A percentile compares a stretch with the other conserved stretches of the same genome.
Conservation (phyloP, 345 rosid genomes). For the Eucalyptus melliodora region DNA sequence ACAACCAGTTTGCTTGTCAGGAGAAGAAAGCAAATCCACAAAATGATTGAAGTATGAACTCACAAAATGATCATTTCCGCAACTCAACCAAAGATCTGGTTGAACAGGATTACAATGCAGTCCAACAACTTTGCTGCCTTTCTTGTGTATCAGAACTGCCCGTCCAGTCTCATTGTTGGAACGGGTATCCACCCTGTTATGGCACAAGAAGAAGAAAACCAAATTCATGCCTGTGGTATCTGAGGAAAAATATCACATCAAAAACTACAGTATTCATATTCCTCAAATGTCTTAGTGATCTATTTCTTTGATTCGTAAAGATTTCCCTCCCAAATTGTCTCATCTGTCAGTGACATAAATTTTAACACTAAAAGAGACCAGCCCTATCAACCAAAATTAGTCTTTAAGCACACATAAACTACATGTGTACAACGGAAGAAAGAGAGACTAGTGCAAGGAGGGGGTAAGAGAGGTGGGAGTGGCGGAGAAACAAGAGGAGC, state of each 20-base stretch:
- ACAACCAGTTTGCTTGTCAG: background rate
- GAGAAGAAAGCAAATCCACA: background rate
- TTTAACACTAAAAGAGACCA: background rate
- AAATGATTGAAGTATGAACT: constrained; percentile 7
- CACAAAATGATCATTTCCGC: constrained; percentile 97
- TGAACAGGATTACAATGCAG: constrained; percentile 94
- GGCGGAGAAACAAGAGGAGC: background rate
- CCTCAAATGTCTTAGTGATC: background rate
- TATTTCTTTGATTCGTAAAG: background rate
- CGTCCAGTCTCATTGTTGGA: constrained; percentile 39
- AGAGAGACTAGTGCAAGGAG: background rate
- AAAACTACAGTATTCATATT: background rate
- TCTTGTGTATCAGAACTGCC: constrained; percentile 78
- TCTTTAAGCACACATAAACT: background rate
- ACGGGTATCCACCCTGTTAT: constrained; percentile 69
- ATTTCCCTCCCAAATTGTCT: background rate
- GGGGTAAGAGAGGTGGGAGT: background rate
- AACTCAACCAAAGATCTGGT: constrained; percentile 79
- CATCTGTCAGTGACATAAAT: background rate
- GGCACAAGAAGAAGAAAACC: background rate
- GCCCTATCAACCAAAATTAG: background rate
- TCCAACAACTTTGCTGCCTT: constrained; percentile 87
- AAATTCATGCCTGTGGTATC: background rate
- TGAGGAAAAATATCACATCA: background rate
- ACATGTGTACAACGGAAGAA: background rate